phyloP scores from a whole-genome alignment of 495 filamentous ascomycete genomes.

The Xylaria sp. region DNA sequence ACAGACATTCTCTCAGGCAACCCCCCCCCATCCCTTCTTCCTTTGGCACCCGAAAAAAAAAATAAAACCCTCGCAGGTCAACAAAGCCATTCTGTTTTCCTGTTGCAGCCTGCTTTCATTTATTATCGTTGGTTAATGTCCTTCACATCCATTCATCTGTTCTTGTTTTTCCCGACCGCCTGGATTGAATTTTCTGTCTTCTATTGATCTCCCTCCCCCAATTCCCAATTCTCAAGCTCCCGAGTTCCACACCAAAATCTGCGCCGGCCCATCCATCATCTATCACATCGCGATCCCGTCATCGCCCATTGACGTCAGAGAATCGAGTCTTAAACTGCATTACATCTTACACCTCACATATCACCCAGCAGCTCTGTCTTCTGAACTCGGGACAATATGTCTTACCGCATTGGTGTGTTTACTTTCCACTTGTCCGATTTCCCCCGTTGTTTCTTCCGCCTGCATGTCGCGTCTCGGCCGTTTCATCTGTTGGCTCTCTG shows the following conservation, averaged over 20 bases:
- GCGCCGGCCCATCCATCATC: neutral
- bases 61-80: neutral
- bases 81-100: constrained; percentile 11
- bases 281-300: constrained; percentile 7
- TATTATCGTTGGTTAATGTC: neutral
- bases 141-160: neutral
- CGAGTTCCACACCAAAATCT: constrained; percentile 3
- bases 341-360: neutral
- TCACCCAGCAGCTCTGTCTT: constrained; percentile 2
- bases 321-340: constrained; percentile 7
- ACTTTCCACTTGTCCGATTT: constrained; percentile 7
- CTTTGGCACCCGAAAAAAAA: neutral
- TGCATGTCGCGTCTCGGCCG: constrained; percentile 4
- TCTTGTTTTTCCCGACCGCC: neutral
- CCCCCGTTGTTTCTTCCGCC: neutral
- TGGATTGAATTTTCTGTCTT: neutral
- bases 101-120: constrained; percentile 7
- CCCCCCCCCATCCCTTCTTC: neutral
- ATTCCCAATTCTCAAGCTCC: neutral
- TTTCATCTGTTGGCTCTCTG: neutral
- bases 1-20: constrained; percentile 17
- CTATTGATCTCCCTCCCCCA: neutral
- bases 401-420: constrained; percentile 49
- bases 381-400: constrained; percentile 24
- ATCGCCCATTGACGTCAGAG: constrained; percentile 10